Percentiles rank a stretch among this genome's conserved stretches.
These are phyloP conservation scores for Clohesyomyces aquaticus DNA, from an alignment of 495 filamentous ascomycete species.

Conservation along the genomic window DNA sequence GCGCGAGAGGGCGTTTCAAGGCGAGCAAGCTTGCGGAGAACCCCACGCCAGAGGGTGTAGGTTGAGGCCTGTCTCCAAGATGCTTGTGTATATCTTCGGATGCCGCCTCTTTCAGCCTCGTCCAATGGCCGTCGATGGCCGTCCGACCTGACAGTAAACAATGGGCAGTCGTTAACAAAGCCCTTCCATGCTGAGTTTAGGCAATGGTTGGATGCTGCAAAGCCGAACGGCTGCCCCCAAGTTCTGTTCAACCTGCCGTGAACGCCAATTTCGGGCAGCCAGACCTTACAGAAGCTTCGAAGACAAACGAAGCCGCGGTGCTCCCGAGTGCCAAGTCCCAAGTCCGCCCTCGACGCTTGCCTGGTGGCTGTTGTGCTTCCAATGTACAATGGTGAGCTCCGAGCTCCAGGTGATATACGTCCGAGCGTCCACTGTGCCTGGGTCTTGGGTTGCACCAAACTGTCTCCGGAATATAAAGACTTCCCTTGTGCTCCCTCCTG, in stretches of 20 bases:
- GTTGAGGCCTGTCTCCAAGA: not conserved
- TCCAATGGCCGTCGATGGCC: conserved; percentile 10
- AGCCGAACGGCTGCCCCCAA: conserved; percentile 14
- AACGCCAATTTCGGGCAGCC: conserved; percentile 9
- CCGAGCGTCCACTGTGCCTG: conserved; percentile 9
- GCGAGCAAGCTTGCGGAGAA: conserved; percentile 20
- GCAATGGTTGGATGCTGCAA: conserved; percentile 3
- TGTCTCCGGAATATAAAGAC: conserved; percentile 17
- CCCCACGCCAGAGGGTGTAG: conserved; percentile 23
- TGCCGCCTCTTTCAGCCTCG: not conserved
- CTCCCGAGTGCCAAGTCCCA: conserved; percentile 25
- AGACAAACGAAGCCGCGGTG: conserved; percentile 10
- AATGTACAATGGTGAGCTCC: too few relatives aligned
- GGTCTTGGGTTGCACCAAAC: conserved; percentile 18
- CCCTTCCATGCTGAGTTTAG: conserved; percentile 22
- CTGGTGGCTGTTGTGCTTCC: conserved; percentile 11
- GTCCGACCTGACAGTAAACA: not conserved
- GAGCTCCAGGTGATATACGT: too few relatives aligned
- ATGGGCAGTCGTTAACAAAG: conserved; percentile 19
- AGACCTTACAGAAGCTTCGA: conserved; percentile 11
- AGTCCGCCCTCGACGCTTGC: conserved; percentile 3
- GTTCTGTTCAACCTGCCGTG: conserved; percentile 6
- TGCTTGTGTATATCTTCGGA: conserved; percentile 5
- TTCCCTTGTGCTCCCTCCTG: conserved; percentile 22
- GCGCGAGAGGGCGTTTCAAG: conserved; percentile 8